Percentiles rank a stretch among this genome's conserved stretches.
Conservation (phyloP, 2,329 filamentous ascomycete genomes). For the Didymella glomerata region DNA sequence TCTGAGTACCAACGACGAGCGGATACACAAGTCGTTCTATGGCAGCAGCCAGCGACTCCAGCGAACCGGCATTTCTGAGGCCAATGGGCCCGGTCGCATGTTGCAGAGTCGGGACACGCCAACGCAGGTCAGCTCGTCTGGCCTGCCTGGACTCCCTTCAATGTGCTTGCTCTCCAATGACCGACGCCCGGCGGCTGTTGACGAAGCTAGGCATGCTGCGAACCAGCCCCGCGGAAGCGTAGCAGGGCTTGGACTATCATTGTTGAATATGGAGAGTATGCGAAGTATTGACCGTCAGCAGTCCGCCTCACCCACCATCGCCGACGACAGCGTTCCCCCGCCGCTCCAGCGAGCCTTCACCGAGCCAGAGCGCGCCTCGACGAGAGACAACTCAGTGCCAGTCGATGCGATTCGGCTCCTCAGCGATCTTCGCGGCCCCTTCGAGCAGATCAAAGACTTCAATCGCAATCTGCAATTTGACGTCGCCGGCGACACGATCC, state of each 20-base stretch:
- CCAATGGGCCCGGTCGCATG: conserved; percentile 31
- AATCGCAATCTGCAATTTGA: conserved; percentile 46
- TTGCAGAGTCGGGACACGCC: conserved; percentile 34
- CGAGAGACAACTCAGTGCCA: conserved; percentile 33
- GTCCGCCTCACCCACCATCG: conserved; percentile 44
- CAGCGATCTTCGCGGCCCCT: conserved; percentile 30
- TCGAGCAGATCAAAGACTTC: conserved; percentile 42
- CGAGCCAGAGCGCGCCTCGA: conserved; percentile 29
- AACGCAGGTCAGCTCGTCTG: conserved; percentile 46
- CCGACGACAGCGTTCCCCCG: conserved; percentile 32
- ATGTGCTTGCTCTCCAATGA: conserved; percentile 50
- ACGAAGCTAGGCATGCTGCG: conserved; percentile 31
- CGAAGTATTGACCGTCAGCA: conserved; percentile 37
- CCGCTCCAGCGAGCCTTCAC: conserved; percentile 26
- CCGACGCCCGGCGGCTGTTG: conserved; percentile 38
- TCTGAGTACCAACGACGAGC: conserved; percentile 16
- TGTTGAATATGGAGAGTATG: conserved; percentile 40
- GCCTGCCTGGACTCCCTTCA: conserved; percentile 49
- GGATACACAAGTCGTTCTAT: conserved; percentile 22
- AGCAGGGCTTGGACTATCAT: conserved; percentile 46
- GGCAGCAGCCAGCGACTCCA: conserved; percentile 26
- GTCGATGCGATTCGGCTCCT: conserved; percentile 24
- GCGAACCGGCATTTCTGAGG: conserved; percentile 28
- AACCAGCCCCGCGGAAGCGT: conserved; percentile 34
- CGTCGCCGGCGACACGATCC: conserved; percentile 46